A percentile compares a stretch with the other conserved stretches of the same genome.
Conservation (phyloP, 129 eudicot genomes). For the Tagetes erecta region DNA sequence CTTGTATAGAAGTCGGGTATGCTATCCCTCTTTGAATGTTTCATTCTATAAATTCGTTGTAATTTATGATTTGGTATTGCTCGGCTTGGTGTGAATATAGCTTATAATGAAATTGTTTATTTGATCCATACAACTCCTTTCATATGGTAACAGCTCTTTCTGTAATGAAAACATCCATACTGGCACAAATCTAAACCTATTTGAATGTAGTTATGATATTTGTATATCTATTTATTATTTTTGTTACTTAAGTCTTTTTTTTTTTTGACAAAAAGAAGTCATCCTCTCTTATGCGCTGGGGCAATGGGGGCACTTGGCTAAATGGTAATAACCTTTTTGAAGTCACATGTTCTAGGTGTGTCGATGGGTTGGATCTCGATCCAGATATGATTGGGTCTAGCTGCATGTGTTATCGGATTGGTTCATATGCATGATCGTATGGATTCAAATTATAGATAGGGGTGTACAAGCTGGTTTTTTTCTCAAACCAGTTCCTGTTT, state of each 20-base stretch:
- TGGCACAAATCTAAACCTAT: background rate
- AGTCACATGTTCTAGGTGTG: background rate
- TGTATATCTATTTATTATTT: background rate
- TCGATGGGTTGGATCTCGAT: background rate
- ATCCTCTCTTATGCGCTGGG: no score
- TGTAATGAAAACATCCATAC: slow-evolving; percentile 3
- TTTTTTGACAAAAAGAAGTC: background rate
- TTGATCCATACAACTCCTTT: slow-evolving; percentile 12
- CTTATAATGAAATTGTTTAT: background rate
- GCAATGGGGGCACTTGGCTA: no score
- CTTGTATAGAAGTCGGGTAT: background rate
- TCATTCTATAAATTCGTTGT: slow-evolving; percentile 3
- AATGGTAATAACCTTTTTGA: no score
- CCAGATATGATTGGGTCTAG: background rate
- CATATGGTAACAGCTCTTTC: background rate
- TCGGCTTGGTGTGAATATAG: slow-evolving; percentile 5
- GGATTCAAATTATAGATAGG: no score
- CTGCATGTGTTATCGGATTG: no score
- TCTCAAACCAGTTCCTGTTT: no score
- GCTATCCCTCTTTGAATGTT: background rate
- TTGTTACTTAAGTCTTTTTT: background rate
- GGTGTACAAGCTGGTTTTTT: no score
- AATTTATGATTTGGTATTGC: background rate
- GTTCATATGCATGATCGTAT: background rate
- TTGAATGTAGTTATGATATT: background rate